Evolutionary conservation across 108 stramenopile species (phyloP).

Genomic region (Skeletonema costatum): DNA sequence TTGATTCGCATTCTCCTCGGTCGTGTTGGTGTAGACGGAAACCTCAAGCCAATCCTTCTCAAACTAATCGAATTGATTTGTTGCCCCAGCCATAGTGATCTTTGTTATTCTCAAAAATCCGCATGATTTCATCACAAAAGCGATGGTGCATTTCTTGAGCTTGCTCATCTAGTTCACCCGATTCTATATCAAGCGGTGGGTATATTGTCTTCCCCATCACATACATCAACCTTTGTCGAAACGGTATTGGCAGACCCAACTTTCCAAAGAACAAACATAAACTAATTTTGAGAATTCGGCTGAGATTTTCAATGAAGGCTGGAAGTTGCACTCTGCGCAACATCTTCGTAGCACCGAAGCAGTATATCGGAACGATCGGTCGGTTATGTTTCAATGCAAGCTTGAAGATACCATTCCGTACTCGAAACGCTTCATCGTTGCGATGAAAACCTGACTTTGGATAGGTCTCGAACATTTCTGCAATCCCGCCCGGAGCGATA

Average conservation of each 20-base stretch:
- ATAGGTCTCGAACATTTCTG: conserved; percentile 93
- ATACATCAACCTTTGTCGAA: conserved; percentile 74
- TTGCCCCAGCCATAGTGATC: conserved; percentile 90
- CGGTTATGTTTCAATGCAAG: conserved; percentile 81
- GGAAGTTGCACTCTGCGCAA: conserved; percentile 86
- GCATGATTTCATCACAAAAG: conserved; percentile 79
- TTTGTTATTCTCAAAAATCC: conserved; percentile 89
- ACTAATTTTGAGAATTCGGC: conserved; percentile 70
- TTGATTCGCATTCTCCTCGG: too few relatives aligned
- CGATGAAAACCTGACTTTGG: conserved; percentile 72
- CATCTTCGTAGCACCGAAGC: conserved; percentile 89
- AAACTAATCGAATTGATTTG: conserved; percentile 72
- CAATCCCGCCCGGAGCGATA: conserved; percentile 90
- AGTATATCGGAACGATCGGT: conserved; percentile 87
- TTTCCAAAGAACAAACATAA: conserved; percentile 73
- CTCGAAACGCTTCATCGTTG: conserved; percentile 77
- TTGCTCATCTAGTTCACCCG: conserved; percentile 22
- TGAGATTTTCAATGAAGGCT: conserved; percentile 68
- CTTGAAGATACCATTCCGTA: conserved; percentile 84
- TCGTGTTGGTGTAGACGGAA: too few relatives aligned
- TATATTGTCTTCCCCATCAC: conserved; percentile 78
- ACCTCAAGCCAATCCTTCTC: neutral
- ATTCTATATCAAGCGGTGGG: conserved; percentile 30
- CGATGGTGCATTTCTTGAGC: conserved; percentile 82
- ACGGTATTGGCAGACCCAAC: conserved; percentile 78